Conservation (phyloP, 2,329 filamentous ascomycete species). For the Teratosphaeriaceae sp. region DNA sequence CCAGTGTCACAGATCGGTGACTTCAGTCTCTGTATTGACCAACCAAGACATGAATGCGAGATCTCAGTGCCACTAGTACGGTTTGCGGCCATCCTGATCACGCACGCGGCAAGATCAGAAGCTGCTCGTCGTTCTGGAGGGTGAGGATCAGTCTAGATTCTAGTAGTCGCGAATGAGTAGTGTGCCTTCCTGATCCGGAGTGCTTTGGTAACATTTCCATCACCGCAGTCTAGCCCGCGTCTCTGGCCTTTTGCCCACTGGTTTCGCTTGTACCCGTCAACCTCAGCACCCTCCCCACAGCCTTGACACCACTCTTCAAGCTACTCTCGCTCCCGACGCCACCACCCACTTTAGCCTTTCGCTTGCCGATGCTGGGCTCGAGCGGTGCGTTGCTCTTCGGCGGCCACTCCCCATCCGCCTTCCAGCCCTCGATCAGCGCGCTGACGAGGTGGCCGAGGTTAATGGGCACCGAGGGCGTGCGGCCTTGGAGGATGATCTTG, state of each 20-base stretch:
- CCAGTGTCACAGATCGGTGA: too few species aligned
- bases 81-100: too few species aligned
- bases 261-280: constrained; percentile 15
- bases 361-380: constrained; percentile 39
- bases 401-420: constrained; percentile 88
- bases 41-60: too few species aligned
- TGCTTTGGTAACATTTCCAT: background rate
- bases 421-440: constrained; percentile 84
- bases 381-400: constrained; percentile 52
- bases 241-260: background rate
- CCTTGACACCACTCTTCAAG: constrained; percentile 38
- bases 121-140: too few species aligned
- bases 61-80: too few species aligned
- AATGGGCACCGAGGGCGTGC: constrained; percentile 81
- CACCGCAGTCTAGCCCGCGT: background rate
- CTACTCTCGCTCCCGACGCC: constrained; percentile 9
- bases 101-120: too few species aligned
- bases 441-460: constrained; percentile 76
- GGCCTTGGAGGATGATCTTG: constrained; percentile 73
- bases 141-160: too few species aligned
- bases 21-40: too few species aligned
- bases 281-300: constrained; percentile 37
- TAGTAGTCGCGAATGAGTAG: too few species aligned
- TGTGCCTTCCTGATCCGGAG: background rate
- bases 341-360: constrained; percentile 18